Evolutionary conservation across 495 filamentous ascomycete genomes (phyloP).

Genomic region (Tuber indicum): DNA sequence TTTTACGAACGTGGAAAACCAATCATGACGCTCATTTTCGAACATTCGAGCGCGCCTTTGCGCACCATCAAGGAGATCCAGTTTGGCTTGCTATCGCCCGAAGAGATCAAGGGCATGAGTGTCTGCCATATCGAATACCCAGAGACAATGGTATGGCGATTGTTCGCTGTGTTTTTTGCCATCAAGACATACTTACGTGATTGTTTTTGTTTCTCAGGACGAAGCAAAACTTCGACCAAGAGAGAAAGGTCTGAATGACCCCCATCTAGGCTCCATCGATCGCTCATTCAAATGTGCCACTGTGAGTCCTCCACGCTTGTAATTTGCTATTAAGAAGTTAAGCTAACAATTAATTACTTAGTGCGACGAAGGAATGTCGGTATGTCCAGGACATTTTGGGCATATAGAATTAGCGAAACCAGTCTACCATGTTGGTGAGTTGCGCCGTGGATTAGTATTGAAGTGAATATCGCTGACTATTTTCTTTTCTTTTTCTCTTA

Average conservation of each 20-base stretch:
- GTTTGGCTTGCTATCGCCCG: slow-evolving; percentile 91
- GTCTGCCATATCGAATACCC: slow-evolving; percentile 87
- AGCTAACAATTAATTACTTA: slow-evolving; percentile 16
- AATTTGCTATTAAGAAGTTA: neutral
- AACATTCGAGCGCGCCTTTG: slow-evolving; percentile 88
- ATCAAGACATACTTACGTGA: slow-evolving; percentile 21
- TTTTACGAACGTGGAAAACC: slow-evolving; percentile 30
- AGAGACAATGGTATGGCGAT: slow-evolving; percentile 74
- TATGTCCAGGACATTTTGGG: slow-evolving; percentile 95
- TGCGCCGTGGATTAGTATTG: neutral
- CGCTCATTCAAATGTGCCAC: slow-evolving; percentile 88
- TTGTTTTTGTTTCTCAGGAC: slow-evolving; percentile 50
- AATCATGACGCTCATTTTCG: slow-evolving; percentile 86
- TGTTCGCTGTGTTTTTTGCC: slow-evolving; percentile 17
- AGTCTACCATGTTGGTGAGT: slow-evolving; percentile 76
- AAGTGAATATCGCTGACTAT: slow-evolving; percentile 30
- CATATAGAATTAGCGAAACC: slow-evolving; percentile 94
- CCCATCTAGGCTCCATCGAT: slow-evolving; percentile 89
- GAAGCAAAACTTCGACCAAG: slow-evolving; percentile 81
- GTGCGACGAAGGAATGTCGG: slow-evolving; percentile 85
- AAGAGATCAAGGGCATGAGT: slow-evolving; percentile 97
- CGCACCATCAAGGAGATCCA: slow-evolving; percentile 96
- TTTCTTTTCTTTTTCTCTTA: neutral
- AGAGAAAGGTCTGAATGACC: slow-evolving; percentile 84
- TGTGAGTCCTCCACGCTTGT: slow-evolving; percentile 19